A percentile compares a stretch with the other conserved stretches of the same genome.
Evolutionary conservation across 2,329 filamentous ascomycete species (phyloP).

Genomic region (Epicoccum sorghinum): DNA sequence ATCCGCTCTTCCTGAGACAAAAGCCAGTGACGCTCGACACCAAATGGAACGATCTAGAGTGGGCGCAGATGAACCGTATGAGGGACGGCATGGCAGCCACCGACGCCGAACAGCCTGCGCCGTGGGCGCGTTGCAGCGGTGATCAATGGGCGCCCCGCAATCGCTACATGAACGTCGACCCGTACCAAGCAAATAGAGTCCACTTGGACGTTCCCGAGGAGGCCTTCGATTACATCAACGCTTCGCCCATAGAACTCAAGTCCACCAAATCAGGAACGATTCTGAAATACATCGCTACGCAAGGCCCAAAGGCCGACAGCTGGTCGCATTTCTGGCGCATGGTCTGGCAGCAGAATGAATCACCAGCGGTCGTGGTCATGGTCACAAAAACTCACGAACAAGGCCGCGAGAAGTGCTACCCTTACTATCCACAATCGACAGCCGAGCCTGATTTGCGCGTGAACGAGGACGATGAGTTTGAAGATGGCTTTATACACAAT

Average conservation of each 20-base stretch:
- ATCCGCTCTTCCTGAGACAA: constrained; percentile 59
- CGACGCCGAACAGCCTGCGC: constrained; percentile 54
- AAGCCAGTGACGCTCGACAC: constrained; percentile 56
- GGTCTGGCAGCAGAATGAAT: constrained; percentile 81
- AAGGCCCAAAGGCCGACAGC: constrained; percentile 79
- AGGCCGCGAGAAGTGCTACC: constrained; percentile 80
- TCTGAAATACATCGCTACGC: constrained; percentile 81
- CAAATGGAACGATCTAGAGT: constrained; percentile 68
- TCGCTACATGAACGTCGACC: constrained; percentile 87
- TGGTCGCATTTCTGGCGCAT: constrained; percentile 92
- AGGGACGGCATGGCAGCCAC: constrained; percentile 48
- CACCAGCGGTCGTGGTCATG: constrained; percentile 83
- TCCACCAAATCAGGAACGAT: constrained; percentile 48
- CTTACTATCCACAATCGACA: constrained; percentile 73
- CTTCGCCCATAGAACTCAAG: constrained; percentile 54
- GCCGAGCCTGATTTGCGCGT: constrained; percentile 55
- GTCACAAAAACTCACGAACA: constrained; percentile 86
- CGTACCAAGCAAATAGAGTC: constrained; percentile 86
- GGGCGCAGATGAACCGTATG: constrained; percentile 63
- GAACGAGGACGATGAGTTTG: constrained; percentile 69
- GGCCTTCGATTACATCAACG: constrained; percentile 61
- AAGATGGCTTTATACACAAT: constrained; percentile 69
- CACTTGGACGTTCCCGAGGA: constrained; percentile 77
- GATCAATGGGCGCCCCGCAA: constrained; percentile 69
- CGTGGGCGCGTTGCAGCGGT: constrained; percentile 64